Evolutionary conservation across 805 yeast species (phyloP).

Genomic region (Scheffersomyces lignosus): DNA sequence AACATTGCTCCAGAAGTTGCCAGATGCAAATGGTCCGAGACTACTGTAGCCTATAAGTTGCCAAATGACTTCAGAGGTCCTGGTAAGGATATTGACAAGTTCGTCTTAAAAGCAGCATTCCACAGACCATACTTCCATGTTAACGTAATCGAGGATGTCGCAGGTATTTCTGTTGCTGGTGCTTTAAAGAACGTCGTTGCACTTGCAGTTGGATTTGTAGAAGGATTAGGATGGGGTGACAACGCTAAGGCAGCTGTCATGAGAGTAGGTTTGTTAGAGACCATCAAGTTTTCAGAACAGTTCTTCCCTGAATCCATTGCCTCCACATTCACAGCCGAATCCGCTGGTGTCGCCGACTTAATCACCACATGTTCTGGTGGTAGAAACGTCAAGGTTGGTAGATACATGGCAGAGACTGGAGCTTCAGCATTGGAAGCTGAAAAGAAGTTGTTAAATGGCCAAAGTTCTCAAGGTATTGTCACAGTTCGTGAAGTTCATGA

Average conservation of each 20-base stretch:
- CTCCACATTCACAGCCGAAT: constrained; percentile 43
- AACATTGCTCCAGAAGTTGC: constrained; percentile 49
- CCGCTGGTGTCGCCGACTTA: constrained; percentile 50
- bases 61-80: constrained; percentile 41
- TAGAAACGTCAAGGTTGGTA: constrained; percentile 47
- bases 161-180: constrained; percentile 48
- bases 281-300: constrained; percentile 38
- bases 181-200: constrained; percentile 49
- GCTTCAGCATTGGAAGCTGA: constrained; percentile 44
- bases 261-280: constrained; percentile 47
- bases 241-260: constrained; percentile 49
- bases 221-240: constrained; percentile 51
- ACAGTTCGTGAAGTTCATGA: constrained; percentile 50
- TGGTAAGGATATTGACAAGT: constrained; percentile 42
- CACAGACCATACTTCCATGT: constrained; percentile 50
- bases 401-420: constrained; percentile 45
- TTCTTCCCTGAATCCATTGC: constrained; percentile 37
- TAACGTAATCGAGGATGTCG: constrained; percentile 44
- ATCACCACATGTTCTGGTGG: constrained; percentile 50
- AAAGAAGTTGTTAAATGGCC: constrained; percentile 45
- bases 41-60: constrained; percentile 42
- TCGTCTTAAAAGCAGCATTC: constrained; percentile 42
- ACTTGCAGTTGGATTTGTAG: constrained; percentile 47
- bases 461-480: constrained; percentile 47
- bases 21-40: constrained; percentile 47